Conservation (phyloP, 257 asterid species). For the Leptodermis oblonga region DNA sequence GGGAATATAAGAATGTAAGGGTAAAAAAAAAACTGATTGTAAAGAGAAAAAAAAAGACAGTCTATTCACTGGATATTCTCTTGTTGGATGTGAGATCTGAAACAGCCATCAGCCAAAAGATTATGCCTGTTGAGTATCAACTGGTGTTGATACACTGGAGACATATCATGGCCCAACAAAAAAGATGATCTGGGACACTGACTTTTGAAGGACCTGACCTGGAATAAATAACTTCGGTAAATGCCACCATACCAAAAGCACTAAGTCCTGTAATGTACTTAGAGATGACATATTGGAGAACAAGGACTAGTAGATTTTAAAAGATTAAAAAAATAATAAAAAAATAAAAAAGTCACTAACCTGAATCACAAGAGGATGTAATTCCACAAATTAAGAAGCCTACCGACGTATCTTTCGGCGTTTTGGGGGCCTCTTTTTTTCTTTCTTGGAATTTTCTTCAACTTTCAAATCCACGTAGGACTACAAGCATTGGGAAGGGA, state of each 20-base stretch:
- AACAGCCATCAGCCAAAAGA: not conserved
- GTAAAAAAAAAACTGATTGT: no score
- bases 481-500: conserved; percentile 35
- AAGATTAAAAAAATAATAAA: not conserved
- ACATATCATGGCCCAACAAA: not conserved
- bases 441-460: conserved; percentile 52
- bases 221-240: not conserved
- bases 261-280: not conserved
- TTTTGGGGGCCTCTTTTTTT: conserved; percentile 53
- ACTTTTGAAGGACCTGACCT: not conserved
- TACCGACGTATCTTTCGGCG: conserved; percentile 58
- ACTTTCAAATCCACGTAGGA: conserved; percentile 46
- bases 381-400: not conserved
- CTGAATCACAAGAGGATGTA: not conserved
- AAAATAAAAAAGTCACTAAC: not conserved
- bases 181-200: not conserved
- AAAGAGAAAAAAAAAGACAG: no score
- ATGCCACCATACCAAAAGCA: not conserved
- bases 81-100: not conserved
- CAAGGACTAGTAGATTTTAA: not conserved
- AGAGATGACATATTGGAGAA: not conserved
- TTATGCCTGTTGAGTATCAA: not conserved
- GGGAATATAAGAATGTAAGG: no score
- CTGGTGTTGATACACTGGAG: not conserved
- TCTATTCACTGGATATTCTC: no score